Percentiles rank a stretch among this genome's conserved stretches.
phyloP scores from a whole-genome alignment of 2,329 filamentous ascomycete genomes.

The Blastomyces silverae region DNA sequence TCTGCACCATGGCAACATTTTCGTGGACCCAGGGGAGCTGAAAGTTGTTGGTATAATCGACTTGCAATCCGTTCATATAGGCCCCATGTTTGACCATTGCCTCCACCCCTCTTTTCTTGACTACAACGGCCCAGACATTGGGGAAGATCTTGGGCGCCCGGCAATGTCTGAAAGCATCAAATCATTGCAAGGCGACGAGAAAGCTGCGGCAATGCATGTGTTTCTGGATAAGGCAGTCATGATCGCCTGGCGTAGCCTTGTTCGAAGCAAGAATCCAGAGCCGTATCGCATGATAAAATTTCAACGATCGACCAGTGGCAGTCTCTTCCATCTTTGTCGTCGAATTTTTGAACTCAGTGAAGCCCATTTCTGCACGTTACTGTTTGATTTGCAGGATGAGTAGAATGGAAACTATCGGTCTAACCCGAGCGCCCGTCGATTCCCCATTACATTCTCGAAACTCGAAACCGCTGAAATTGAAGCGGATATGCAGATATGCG shows the following conservation, averaged over 20 bases:
- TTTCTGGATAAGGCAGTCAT: constrained; percentile 14
- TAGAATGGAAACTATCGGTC: too few relatives aligned
- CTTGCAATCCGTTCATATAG: constrained; percentile 30
- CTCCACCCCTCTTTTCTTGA: constrained; percentile 26
- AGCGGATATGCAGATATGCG: constrained; percentile 1
- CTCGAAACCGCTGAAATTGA: background rate
- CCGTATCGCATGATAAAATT: constrained; percentile 12
- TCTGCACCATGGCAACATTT: constrained; percentile 30
- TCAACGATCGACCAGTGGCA: constrained; percentile 7
- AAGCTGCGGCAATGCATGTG: background rate
- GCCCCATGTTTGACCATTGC: constrained; percentile 28
- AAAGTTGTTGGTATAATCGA: constrained; percentile 30
- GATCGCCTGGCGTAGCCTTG: constrained; percentile 12
- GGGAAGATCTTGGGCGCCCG: constrained; percentile 23
- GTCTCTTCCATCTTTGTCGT: constrained; percentile 13
- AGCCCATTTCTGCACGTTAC: constrained; percentile 6
- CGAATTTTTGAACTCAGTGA: constrained; percentile 10
- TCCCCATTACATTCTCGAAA: constrained; percentile 5
- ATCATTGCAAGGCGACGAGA: constrained; percentile 5
- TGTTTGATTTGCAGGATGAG: constrained; percentile 5
- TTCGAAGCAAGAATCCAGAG: constrained; percentile 2
- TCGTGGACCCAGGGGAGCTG: constrained; percentile 28
- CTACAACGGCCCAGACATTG: constrained; percentile 26
- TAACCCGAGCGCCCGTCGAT: background rate
- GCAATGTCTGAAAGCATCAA: constrained; percentile 14